Evolutionary conservation across 345 rosid species (phyloP).

Genomic region (Hibiscus mutabilis): DNA sequence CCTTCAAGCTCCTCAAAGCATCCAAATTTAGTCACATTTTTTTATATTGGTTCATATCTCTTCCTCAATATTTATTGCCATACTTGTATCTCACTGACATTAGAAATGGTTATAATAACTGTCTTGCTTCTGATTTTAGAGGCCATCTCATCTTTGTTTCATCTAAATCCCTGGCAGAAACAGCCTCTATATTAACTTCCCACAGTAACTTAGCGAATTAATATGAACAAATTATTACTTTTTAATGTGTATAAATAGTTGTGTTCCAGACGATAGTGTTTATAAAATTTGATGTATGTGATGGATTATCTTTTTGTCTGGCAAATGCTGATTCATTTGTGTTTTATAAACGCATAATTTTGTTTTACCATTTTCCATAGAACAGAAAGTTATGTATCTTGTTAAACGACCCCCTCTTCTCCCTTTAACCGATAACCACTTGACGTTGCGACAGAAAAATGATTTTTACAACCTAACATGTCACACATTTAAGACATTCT

Average conservation of each 20-base stretch:
- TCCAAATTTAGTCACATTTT: constrained; percentile 9
- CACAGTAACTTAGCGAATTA: background rate
- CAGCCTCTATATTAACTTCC: background rate
- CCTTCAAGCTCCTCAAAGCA: constrained; percentile 67
- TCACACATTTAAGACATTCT: background rate
- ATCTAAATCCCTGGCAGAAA: background rate
- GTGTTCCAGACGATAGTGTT: background rate
- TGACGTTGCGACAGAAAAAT: background rate
- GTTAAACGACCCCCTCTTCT: background rate
- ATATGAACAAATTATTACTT: background rate
- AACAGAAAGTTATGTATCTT: background rate
- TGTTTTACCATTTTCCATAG: background rate
- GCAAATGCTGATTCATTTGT: background rate
- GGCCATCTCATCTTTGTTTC: background rate
- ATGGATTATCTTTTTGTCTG: background rate
- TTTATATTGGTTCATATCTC: background rate
- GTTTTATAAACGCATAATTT: background rate
- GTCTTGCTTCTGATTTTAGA: background rate
- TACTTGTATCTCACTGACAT: background rate
- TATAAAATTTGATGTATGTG: background rate
- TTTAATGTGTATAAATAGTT: background rate
- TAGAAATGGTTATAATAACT: background rate
- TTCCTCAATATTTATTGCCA: background rate
- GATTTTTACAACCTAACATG: background rate
- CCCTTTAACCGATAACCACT: background rate